Evolutionary conservation across 352 stramenopile species (phyloP).

Genomic region (Saprolegnia parasitica): DNA sequence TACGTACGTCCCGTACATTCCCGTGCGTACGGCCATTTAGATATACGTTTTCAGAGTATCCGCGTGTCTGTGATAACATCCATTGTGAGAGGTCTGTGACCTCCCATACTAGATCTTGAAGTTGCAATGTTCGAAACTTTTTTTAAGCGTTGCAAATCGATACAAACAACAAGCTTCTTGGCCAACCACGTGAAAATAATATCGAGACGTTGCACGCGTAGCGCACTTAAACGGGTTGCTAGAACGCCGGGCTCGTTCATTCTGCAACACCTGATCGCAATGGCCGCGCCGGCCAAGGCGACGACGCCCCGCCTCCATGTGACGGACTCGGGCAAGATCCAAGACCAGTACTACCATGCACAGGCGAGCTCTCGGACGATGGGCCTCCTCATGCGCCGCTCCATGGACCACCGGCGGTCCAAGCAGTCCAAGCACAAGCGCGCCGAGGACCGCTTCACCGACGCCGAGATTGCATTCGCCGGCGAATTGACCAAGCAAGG

Average conservation of each 20-base stretch:
- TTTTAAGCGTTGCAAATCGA: not conserved
- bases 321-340: slow-evolving; percentile 73
- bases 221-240: not conserved
- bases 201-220: not conserved
- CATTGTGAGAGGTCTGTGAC: not conserved
- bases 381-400: slow-evolving; percentile 71
- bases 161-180: not conserved
- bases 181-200: not conserved
- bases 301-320: slow-evolving; percentile 59
- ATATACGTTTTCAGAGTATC: not conserved
- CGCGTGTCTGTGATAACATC: not conserved
- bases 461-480: slow-evolving; percentile 72
- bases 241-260: not conserved
- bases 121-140: not conserved
- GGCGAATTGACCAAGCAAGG: slow-evolving; percentile 81
- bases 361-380: slow-evolving; percentile 74
- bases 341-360: slow-evolving; percentile 84
- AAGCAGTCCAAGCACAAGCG: slow-evolving; percentile 47
- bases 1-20: not conserved
- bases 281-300: not conserved
- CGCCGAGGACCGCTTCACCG: slow-evolving; percentile 81
- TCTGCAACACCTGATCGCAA: not conserved
- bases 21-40: not conserved
- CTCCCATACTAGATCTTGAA: not conserved
- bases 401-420: slow-evolving; percentile 49